These are phyloP conservation scores for Berkeleyomyces basicola DNA, from an alignment of 2,329 filamentous ascomycete species.

Conservation along the genomic window DNA sequence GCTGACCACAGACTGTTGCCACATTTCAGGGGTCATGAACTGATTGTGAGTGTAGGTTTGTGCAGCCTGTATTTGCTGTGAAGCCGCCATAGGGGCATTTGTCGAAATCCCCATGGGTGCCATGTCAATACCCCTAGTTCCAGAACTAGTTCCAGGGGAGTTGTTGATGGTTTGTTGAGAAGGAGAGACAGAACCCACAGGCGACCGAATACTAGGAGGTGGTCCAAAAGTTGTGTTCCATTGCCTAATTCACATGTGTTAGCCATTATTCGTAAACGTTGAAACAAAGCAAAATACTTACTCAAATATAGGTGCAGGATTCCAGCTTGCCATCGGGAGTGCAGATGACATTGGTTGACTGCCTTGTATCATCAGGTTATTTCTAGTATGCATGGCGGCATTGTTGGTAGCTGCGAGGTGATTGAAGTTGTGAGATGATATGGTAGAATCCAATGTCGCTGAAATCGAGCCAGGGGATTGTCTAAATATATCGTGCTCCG, in stretches of 20 bases:
- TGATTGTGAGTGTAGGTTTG: slow-evolving; percentile 32
- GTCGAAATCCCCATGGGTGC: not conserved
- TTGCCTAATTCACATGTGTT: slow-evolving; percentile 39
- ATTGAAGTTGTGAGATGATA: slow-evolving; percentile 4
- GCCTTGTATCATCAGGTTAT: slow-evolving; percentile 20
- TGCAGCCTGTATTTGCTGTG: slow-evolving; percentile 25
- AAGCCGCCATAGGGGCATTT: slow-evolving; percentile 18
- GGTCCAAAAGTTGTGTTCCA: slow-evolving; percentile 85
- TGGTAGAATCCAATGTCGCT: slow-evolving; percentile 3
- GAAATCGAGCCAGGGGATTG: slow-evolving; percentile 7
- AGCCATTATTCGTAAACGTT: not conserved
- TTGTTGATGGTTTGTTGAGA: slow-evolving; percentile 17
- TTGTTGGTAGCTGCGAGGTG: slow-evolving; percentile 2
- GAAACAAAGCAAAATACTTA: slow-evolving; percentile 32
- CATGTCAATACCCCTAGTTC: slow-evolving; percentile 1
- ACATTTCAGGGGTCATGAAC: slow-evolving; percentile 56
- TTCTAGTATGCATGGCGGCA: slow-evolving; percentile 17
- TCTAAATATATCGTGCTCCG: slow-evolving; percentile 3
- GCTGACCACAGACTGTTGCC: slow-evolving; percentile 54
- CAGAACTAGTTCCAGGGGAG: not conserved
- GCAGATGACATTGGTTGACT: slow-evolving; percentile 40
- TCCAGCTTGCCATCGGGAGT: slow-evolving; percentile 41
- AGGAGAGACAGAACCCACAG: slow-evolving; percentile 29
- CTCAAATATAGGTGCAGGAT: slow-evolving; percentile 80
- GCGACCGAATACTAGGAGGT: slow-evolving; percentile 5